Conservation (phyloP, 805 yeast genomes). For the Schwanniomyces sp. region DNA sequence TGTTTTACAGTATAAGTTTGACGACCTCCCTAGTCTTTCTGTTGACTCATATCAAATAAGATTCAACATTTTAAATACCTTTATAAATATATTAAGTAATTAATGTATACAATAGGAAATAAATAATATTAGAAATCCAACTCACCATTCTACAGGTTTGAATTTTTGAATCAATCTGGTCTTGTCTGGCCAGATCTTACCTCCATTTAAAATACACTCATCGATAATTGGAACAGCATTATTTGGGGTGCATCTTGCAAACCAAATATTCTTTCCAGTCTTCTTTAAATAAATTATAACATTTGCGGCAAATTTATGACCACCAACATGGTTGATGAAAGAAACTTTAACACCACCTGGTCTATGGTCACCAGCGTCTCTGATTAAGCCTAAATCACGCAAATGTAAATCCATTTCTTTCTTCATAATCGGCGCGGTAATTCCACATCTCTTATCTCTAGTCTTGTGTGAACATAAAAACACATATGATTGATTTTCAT, state of each 20-base stretch:
- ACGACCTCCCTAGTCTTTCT: slow-evolving; percentile 37
- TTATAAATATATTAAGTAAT: slow-evolving; percentile 6
- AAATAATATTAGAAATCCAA: neutral
- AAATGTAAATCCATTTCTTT: slow-evolving; percentile 73
- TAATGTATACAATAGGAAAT: slow-evolving; percentile 2
- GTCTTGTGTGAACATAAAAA: slow-evolving; percentile 87
- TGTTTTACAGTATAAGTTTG: slow-evolving; percentile 35
- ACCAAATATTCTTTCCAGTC: slow-evolving; percentile 79
- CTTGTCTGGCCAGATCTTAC: slow-evolving; percentile 68
- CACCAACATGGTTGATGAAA: slow-evolving; percentile 87
- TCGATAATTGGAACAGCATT: slow-evolving; percentile 74
- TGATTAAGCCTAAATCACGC: slow-evolving; percentile 65
- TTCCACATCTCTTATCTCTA: slow-evolving; percentile 90
- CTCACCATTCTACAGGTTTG: slow-evolving; percentile 53
- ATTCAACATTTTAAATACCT: slow-evolving; percentile 44
- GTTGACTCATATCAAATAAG: slow-evolving; percentile 53
- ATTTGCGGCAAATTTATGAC: slow-evolving; percentile 93
- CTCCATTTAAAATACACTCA: slow-evolving; percentile 68
- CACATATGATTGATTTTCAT: slow-evolving; percentile 42
- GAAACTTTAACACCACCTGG: slow-evolving; percentile 73
- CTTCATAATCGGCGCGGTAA: slow-evolving; percentile 89
- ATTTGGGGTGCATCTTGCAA: slow-evolving; percentile 80
- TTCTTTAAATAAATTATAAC: slow-evolving; percentile 67
- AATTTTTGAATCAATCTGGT: slow-evolving; percentile 61
- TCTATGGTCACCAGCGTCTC: slow-evolving; percentile 76